Percentiles rank a stretch among this genome's conserved stretches.
Conservation (phyloP, 768 basidiomycete species). For the Pseudohyphozyma bogoriensis region DNA sequence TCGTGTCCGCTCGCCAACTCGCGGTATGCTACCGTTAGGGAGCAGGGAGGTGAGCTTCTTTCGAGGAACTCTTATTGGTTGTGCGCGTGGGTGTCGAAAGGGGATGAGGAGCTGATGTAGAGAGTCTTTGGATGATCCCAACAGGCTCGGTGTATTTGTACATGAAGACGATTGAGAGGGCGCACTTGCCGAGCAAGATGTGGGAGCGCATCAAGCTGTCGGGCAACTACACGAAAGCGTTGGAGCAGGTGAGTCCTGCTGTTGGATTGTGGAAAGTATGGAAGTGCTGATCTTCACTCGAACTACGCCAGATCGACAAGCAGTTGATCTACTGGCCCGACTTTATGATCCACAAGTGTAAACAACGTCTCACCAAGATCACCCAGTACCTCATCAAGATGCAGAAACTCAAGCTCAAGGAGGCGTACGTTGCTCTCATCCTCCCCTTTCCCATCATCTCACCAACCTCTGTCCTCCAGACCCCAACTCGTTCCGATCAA, state of each 20-base stretch:
- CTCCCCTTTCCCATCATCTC: background rate
- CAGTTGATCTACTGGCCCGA: conserved; percentile 98
- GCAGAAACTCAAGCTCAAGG: conserved; percentile 53
- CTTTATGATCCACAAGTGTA: conserved; percentile 95
- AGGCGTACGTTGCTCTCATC: conserved; percentile 23
- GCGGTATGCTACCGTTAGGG: conserved; percentile 93
- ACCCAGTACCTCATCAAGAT: conserved; percentile 99
- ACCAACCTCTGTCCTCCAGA: conserved; percentile 43
- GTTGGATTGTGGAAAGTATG: background rate
- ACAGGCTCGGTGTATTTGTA: conserved; percentile 86
- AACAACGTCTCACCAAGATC: conserved; percentile 96
- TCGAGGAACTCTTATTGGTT: background rate
- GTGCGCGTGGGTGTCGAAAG: background rate
- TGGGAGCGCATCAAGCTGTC: conserved; percentile 92
- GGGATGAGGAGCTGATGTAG: background rate
- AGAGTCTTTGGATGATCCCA: no score
- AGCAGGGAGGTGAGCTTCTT: conserved; percentile 65
- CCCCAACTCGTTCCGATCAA: conserved; percentile 89
- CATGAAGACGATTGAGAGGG: conserved; percentile 94
- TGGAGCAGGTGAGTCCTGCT: conserved; percentile 69
- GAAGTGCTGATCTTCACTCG: background rate
- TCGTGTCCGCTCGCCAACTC: conserved; percentile 98
- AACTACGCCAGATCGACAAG: conserved; percentile 62
- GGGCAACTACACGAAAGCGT: conserved; percentile 85
- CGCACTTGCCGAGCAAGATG: conserved; percentile 91